Percentiles rank a stretch among this genome's conserved stretches.
phyloP scores from a whole-genome alignment of 2,329 filamentous ascomycete species.

The Fusarium incarnatum region DNA sequence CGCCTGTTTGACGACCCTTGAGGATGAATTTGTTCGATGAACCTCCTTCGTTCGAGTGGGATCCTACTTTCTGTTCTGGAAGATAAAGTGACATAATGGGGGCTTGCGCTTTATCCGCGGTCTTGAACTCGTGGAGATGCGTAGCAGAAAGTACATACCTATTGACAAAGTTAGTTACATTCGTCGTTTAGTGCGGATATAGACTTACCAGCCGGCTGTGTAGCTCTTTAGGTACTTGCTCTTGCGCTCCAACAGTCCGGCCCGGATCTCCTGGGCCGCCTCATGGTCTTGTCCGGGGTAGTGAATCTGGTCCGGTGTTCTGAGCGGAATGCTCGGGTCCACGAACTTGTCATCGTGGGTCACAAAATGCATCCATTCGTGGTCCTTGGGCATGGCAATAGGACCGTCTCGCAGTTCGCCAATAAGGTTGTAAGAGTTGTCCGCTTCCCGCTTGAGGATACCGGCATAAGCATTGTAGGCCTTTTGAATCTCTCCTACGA shows the following conservation, averaged over 20 bases:
- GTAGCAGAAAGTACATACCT: constrained; percentile 97
- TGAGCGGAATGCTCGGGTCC: constrained; percentile 82
- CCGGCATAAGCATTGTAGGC: constrained; percentile 94
- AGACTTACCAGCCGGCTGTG: constrained; percentile 86
- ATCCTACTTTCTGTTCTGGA: constrained; percentile 93
- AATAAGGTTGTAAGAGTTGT: constrained; percentile 80
- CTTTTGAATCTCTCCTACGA: constrained; percentile 97
- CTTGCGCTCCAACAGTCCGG: constrained; percentile 94
- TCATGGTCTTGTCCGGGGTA: constrained; percentile 93
- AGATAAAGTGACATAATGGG: constrained; percentile 97
- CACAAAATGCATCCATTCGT: constrained; percentile 90
- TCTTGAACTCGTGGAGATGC: constrained; percentile 98
- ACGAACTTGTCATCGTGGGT: constrained; percentile 86
- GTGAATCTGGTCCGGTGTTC: constrained; percentile 83
- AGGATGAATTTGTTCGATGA: constrained; percentile 98
- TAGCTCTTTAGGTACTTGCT: constrained; percentile 99
- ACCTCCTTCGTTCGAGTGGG: constrained; percentile 83
- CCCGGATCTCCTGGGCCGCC: constrained; percentile 83
- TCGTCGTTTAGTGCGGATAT: not conserved
- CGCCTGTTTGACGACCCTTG: constrained; percentile 92
- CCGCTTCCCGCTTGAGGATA: constrained; percentile 91
- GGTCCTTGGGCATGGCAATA: constrained; percentile 91
- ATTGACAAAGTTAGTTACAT: constrained; percentile 19
- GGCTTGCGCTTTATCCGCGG: constrained; percentile 90
- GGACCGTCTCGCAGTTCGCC: constrained; percentile 87